These are phyloP conservation scores for Metschnikowia continentalis DNA, from an alignment of 805 yeast genomes.

Conservation along the genomic window DNA sequence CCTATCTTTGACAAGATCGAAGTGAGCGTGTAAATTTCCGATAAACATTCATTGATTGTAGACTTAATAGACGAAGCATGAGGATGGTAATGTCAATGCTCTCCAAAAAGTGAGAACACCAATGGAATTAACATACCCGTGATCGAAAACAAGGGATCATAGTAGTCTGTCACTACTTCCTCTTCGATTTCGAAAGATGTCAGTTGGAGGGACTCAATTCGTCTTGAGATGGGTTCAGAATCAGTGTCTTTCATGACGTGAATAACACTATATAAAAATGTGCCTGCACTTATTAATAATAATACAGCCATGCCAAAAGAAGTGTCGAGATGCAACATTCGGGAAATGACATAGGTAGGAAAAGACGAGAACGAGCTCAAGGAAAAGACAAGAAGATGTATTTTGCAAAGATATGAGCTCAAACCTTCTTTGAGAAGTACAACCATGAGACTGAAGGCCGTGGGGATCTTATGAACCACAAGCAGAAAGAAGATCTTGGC, in stretches of 20 bases:
- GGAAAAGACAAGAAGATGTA: conserved; percentile 53
- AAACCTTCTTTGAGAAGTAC: conserved; percentile 43
- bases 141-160: conserved; percentile 6
- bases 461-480: conserved; percentile 69
- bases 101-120: conserved; percentile 12
- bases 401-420: conserved; percentile 27
- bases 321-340: conserved; percentile 24
- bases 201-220: conserved; percentile 10
- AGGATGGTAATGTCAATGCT: background rate
- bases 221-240: background rate
- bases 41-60: background rate
- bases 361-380: conserved; percentile 58
- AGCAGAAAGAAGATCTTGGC: conserved; percentile 55
- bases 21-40: background rate
- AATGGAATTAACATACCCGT: conserved; percentile 14
- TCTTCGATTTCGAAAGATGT: conserved; percentile 5
- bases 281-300: conserved; percentile 64
- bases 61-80: background rate
- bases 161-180: background rate
- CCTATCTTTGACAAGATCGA: background rate
- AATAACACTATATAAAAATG: conserved; percentile 66
- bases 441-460: conserved; percentile 63
- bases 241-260: conserved; percentile 49
- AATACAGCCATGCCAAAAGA: conserved; percentile 50
- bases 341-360: conserved; percentile 41